phyloP scores from a whole-genome alignment of 2,329 filamentous ascomycete genomes.

The Fusarium robinianum region DNA sequence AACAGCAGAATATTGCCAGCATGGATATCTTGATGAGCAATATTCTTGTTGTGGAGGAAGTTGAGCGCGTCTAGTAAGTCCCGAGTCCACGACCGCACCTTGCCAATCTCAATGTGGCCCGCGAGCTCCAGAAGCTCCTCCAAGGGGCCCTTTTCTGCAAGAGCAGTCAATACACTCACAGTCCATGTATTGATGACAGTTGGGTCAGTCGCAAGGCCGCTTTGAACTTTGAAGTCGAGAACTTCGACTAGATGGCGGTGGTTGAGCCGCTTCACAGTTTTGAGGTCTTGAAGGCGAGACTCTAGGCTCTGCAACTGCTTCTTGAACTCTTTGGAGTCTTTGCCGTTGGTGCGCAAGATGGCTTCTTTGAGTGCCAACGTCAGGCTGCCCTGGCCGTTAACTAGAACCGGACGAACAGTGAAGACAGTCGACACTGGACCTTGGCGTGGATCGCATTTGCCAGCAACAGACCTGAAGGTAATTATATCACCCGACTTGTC shows the following conservation, averaged over 20 bases:
- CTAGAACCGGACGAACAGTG: conserved; percentile 70
- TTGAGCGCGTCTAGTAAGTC: conserved; percentile 88
- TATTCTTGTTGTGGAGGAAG: conserved; percentile 81
- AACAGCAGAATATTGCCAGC: conserved; percentile 79
- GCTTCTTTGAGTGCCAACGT: conserved; percentile 77
- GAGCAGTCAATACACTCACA: conserved; percentile 74
- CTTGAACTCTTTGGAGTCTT: conserved; percentile 68
- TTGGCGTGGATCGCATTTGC: conserved; percentile 67
- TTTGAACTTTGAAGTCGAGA: conserved; percentile 80
- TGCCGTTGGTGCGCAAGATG: conserved; percentile 59
- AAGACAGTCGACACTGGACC: conserved; percentile 71
- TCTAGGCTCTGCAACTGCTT: conserved; percentile 78
- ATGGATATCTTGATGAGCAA: conserved; percentile 84
- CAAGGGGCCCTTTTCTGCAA: conserved; percentile 81
- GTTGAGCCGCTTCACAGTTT: conserved; percentile 70
- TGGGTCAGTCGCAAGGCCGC: conserved; percentile 49
- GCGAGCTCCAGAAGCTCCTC: conserved; percentile 81
- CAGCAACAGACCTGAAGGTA: conserved; percentile 71
- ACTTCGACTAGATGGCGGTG: conserved; percentile 80
- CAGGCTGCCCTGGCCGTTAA: conserved; percentile 58
- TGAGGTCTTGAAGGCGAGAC: conserved; percentile 73
- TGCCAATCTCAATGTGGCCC: conserved; percentile 72
- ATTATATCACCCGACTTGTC: conserved; percentile 67
- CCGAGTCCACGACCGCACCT: conserved; percentile 86
- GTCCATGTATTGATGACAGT: conserved; percentile 60